Conservation (phyloP, 208 protist species). For the Trypanosoma vivax region DNA sequence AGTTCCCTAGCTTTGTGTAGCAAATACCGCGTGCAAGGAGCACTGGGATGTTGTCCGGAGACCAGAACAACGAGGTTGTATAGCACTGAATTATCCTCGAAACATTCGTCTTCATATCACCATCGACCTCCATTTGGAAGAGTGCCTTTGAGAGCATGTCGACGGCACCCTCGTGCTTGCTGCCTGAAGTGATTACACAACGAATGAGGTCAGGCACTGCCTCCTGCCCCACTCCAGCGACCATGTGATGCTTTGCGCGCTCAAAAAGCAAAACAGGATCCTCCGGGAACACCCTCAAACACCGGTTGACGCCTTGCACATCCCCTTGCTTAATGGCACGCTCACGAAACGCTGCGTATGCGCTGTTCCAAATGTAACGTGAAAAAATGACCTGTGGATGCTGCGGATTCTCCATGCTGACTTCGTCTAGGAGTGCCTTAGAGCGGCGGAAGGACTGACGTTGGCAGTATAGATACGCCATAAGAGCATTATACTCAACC, state of each 20-base stretch:
- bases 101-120: constrained; percentile 41
- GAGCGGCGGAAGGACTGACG: constrained; percentile 71
- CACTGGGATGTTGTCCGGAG: constrained; percentile 71
- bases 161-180: constrained; percentile 69
- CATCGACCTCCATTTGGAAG: constrained; percentile 51
- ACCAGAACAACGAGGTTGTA: constrained; percentile 85
- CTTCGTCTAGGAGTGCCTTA: constrained; percentile 48
- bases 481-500: constrained; percentile 42
- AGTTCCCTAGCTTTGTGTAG: constrained; percentile 78
- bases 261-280: constrained; percentile 70
- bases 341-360: constrained; percentile 64
- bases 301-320: constrained; percentile 69
- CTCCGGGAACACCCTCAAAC: constrained; percentile 71
- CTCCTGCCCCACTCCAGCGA: constrained; percentile 47
- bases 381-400: constrained; percentile 42
- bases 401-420: constrained; percentile 9
- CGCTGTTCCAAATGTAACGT: constrained; percentile 63
- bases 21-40: constrained; percentile 80
- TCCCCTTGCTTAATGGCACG: constrained; percentile 54
- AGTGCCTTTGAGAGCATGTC: constrained; percentile 80
- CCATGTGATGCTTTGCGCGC: constrained; percentile 61
- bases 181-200: constrained; percentile 76
- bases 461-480: constrained; percentile 75
- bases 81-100: constrained; percentile 78
- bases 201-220: constrained; percentile 78